Conservation (phyloP, 2,329 filamentous ascomycete genomes). For the Epichloe baconii region DNA sequence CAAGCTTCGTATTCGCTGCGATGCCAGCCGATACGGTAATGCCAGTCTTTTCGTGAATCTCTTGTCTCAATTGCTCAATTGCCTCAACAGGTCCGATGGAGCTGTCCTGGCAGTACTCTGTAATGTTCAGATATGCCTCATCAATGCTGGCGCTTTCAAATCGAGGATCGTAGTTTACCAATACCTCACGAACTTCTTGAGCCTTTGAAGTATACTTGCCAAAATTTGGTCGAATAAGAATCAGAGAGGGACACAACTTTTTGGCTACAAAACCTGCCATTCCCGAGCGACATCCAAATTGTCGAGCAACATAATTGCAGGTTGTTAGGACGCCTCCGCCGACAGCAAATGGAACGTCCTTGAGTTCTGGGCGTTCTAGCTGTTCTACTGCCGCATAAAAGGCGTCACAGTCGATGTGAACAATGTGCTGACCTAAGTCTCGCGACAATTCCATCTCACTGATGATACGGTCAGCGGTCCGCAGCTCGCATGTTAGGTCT, state of each 20-base stretch:
- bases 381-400: conserved; percentile 95
- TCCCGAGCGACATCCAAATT: conserved; percentile 81
- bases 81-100: conserved; percentile 56
- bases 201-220: conserved; percentile 87
- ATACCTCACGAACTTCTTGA: conserved; percentile 67
- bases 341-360: conserved; percentile 80
- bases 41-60: conserved; percentile 62
- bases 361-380: conserved; percentile 70
- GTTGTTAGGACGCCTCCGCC: conserved; percentile 54
- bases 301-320: conserved; percentile 78
- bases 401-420: conserved; percentile 94
- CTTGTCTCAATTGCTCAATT: conserved; percentile 62
- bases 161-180: conserved; percentile 76
- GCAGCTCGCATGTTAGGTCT: conserved; percentile 60
- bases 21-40: conserved; percentile 93
- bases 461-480: conserved; percentile 70
- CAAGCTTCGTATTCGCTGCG: conserved; percentile 81
- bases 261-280: conserved; percentile 96
- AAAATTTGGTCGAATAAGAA: conserved; percentile 75
- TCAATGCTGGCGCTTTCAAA: conserved; percentile 94
- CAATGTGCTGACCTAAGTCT: conserved; percentile 71
- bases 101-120: conserved; percentile 64
- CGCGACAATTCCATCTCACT: conserved; percentile 63
- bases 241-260: conserved; percentile 78
- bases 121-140: conserved; percentile 93